Evolutionary conservation across 805 yeast genomes (phyloP).

Genomic region (Saccharomycopsis capsularis): DNA sequence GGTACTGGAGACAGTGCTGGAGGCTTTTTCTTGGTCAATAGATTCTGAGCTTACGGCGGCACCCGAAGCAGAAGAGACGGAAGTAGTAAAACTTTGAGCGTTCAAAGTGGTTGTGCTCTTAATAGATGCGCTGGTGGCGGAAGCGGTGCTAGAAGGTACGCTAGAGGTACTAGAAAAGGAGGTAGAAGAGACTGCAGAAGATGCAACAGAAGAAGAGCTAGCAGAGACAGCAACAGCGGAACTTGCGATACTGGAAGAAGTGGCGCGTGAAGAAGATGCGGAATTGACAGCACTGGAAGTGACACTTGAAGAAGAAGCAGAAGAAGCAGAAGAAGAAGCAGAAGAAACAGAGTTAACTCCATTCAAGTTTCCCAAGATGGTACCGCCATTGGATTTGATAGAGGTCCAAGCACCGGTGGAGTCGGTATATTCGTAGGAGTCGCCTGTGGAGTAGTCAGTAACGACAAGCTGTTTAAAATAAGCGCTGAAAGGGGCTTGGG

Average conservation of each 20-base stretch:
- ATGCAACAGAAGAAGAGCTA: slow-evolving; percentile 21
- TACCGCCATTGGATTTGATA: slow-evolving; percentile 29
- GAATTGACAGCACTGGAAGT: slow-evolving; percentile 18
- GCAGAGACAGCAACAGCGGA: slow-evolving; percentile 1
- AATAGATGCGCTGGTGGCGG: background rate
- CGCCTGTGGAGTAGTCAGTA: slow-evolving; percentile 62
- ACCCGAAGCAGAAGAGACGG: background rate
- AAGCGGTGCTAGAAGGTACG: slow-evolving; percentile 17
- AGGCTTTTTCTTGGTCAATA: background rate
- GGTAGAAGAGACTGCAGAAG: slow-evolving; percentile 23
- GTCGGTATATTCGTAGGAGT: slow-evolving; percentile 40
- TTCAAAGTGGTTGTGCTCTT: background rate
- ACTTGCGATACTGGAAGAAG: slow-evolving; percentile 2
- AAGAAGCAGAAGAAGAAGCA: slow-evolving; percentile 17
- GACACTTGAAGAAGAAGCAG: slow-evolving; percentile 18
- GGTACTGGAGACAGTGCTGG: slow-evolving; percentile 1
- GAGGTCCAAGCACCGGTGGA: slow-evolving; percentile 33
- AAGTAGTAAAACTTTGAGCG: background rate
- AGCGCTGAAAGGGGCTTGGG: slow-evolving; percentile 60
- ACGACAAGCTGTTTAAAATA: slow-evolving; percentile 51
- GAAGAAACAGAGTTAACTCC: slow-evolving; percentile 15
- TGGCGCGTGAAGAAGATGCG: slow-evolving; percentile 17
- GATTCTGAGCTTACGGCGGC: background rate
- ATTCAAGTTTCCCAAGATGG: slow-evolving; percentile 19
- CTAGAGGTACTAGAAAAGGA: slow-evolving; percentile 21